Base-by-base conservation (phyloP, 169 alveolate genomes). In the Cryptosporidium baileyi region DNA sequence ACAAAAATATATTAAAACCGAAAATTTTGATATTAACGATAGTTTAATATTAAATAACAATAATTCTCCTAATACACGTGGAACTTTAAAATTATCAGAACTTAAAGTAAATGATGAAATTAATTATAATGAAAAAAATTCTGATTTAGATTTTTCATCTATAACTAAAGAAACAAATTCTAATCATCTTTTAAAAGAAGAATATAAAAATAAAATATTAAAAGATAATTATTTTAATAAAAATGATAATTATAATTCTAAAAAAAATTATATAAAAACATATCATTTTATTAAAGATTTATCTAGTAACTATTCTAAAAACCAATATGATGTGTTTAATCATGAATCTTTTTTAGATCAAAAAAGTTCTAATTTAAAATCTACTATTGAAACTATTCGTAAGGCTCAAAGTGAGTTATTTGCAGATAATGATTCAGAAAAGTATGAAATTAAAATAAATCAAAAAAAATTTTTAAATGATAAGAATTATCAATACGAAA, bases 1-100 rank as follows among this genome's bases (percentile, higher is more conserved):
- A n/a, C n/a, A 24, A 28, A 62, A 15, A 43, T 22, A 26, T 43
- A 22, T 24, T 41, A 38, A 3, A 40, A 38, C 17, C 22, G 40
- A 40, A 41, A 19, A 30, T 13, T 40, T 41, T 34, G n/a, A 62
- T 0, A 17, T 1, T 3, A 19, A 13, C 22, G 80, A 41, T 17
- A 65, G 5, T 45, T 24, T 8, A 38, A 59, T 51, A n/a, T 30
- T n/a, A 32, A 17, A 43, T 8, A 11, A 17, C 60, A 63, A 63
- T 11, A 11, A 28, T 38, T 74, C 85, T 26, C 85, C 85, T 38
- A 54, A 54, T 54, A 54, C 85, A 40, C 41, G 85, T 22, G 67
- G 67, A 54, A 74, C 85, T 34, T 43, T 74, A 7, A 61, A 74
- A 11, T 41, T 74, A 24, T 74, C 85, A 1, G 85, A 74, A 54